Conservation (phyloP, 768 basidiomycete species). For the Tricholoma terreum region DNA sequence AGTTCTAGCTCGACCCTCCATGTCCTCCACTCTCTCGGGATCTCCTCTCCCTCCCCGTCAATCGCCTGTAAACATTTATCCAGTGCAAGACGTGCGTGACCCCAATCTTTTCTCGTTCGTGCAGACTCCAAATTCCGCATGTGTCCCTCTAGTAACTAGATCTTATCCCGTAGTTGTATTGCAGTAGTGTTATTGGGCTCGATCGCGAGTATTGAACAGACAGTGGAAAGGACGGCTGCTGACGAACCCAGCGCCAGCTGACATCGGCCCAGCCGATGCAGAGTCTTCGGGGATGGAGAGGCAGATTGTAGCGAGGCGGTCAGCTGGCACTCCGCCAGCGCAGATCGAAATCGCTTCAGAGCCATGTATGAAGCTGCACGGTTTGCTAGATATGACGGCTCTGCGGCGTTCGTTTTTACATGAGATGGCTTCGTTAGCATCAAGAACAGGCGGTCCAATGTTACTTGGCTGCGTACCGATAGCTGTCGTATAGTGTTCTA, state of each 20-base stretch:
- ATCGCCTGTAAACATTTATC: conserved; percentile 74
- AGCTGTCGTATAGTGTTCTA: conserved; percentile 72
- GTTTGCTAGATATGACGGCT: conserved; percentile 81
- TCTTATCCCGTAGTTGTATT: conserved; percentile 57
- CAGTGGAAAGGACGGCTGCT: conserved; percentile 61
- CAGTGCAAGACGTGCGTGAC: conserved; percentile 71
- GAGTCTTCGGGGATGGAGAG: conserved; percentile 68
- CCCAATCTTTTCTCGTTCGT: conserved; percentile 64
- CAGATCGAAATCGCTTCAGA: conserved; percentile 69
- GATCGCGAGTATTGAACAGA: conserved; percentile 56
- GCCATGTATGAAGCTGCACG: conserved; percentile 86
- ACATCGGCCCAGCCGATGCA: conserved; percentile 79
- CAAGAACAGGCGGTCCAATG: neutral
- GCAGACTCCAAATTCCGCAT: conserved; percentile 62
- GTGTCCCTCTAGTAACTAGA: conserved; percentile 60
- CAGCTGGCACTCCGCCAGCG: conserved; percentile 75
- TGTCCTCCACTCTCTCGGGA: conserved; percentile 75
- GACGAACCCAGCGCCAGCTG: conserved; percentile 77
- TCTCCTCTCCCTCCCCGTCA: conserved; percentile 71
- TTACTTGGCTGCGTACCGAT: conserved; percentile 43
- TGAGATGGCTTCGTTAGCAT: neutral
- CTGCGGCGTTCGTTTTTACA: conserved; percentile 55
- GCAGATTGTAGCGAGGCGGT: conserved; percentile 64
- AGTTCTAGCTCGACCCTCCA: conserved; percentile 81
- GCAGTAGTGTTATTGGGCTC: conserved; percentile 64